Conservation (phyloP, 352 stramenopile genomes). For the Phytophthora crassamura region DNA sequence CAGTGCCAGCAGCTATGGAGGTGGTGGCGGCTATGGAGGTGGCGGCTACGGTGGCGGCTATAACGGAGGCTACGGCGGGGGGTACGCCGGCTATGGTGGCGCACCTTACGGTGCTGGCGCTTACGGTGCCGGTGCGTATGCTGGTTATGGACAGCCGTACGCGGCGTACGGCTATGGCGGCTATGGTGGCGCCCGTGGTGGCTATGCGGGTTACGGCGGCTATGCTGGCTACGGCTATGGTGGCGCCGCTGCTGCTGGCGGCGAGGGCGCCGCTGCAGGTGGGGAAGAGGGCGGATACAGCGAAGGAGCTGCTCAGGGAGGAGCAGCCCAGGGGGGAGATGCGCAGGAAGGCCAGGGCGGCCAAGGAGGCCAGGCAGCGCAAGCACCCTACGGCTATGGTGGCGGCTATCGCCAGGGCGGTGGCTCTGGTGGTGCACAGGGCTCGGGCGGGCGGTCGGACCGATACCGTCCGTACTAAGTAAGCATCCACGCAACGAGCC, state of each 20-base stretch:
- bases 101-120: slow-evolving; percentile 29
- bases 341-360: background rate
- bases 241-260: slow-evolving; percentile 35
- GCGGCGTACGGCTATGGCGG: slow-evolving; percentile 51
- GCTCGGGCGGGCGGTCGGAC: slow-evolving; percentile 71
- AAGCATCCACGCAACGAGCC: slow-evolving; percentile 35
- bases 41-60: slow-evolving; percentile 43
- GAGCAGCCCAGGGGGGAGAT: slow-evolving; percentile 17
- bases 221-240: slow-evolving; percentile 47
- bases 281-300: slow-evolving; percentile 46
- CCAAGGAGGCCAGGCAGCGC: slow-evolving; percentile 5
- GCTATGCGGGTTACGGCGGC: slow-evolving; percentile 31
- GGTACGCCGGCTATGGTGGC: slow-evolving; percentile 44
- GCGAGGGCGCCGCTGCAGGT: slow-evolving; percentile 34
- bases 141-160: slow-evolving; percentile 46
- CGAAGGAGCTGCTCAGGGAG: slow-evolving; percentile 31
- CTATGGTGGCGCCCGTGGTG: slow-evolving; percentile 51
- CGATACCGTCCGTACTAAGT: slow-evolving; percentile 90
- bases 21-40: slow-evolving; percentile 37
- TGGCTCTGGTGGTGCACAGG: slow-evolving; percentile 49
- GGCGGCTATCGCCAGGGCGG: slow-evolving; percentile 70
- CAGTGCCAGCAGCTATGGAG: slow-evolving; percentile 22
- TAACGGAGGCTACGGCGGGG: slow-evolving; percentile 39
- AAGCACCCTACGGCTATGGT: slow-evolving; percentile 38
- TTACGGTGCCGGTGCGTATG: slow-evolving; percentile 41